These are phyloP conservation scores for Pythium apleroticum DNA, from an alignment of 352 stramenopile species.

Conservation along the genomic window DNA sequence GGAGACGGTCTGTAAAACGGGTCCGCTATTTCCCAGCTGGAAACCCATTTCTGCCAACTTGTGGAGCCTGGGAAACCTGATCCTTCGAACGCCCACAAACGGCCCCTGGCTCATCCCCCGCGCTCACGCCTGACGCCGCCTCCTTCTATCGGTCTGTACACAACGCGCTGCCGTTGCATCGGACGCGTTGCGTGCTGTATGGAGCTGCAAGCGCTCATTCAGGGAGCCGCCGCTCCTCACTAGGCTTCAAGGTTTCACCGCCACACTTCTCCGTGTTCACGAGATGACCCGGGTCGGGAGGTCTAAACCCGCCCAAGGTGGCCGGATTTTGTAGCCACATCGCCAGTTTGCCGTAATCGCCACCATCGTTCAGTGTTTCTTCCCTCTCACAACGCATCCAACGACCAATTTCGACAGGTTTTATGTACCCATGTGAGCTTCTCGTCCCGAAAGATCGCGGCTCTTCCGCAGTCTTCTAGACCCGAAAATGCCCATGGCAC, in stretches of 20 bases:
- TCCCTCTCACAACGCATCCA: background rate
- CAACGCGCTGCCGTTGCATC: too few species aligned
- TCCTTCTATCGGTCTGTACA: too few species aligned
- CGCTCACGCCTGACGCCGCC: background rate
- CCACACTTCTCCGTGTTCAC: background rate
- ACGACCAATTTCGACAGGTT: background rate
- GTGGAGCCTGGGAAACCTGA: background rate
- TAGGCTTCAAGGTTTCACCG: background rate
- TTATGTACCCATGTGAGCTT: background rate
- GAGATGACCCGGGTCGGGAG: background rate
- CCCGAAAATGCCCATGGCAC: background rate
- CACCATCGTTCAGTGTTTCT: background rate
- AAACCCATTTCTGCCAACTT: background rate
- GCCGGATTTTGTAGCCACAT: conserved; percentile 25
- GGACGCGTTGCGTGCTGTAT: too few species aligned
- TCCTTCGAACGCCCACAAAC: background rate
- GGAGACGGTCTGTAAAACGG: background rate
- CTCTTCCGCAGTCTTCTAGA: conserved; percentile 4
- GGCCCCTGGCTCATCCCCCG: background rate
- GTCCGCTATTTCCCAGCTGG: background rate
- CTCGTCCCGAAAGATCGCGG: conserved; percentile 2
- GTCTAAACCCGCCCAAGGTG: conserved; percentile 4
- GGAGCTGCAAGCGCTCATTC: background rate
- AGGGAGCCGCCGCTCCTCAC: background rate
- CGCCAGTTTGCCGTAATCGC: background rate